Evolutionary conservation across 2,329 filamentous ascomycete species (phyloP).

Genomic region (Botrytis pseudocinerea): DNA sequence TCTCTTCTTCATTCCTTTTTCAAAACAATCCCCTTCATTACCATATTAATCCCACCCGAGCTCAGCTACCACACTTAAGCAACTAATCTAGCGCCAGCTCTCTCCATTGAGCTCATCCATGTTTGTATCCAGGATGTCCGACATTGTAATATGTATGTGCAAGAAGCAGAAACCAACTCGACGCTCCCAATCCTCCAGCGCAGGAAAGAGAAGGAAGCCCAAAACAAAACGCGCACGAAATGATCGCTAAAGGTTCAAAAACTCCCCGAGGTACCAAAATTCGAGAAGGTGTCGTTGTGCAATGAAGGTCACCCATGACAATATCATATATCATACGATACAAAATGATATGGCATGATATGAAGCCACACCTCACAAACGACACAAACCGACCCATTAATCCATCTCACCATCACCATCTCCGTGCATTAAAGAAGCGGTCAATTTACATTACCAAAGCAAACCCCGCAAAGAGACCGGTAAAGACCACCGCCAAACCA

Average conservation of each 20-base stretch:
- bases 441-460: conserved; percentile 50
- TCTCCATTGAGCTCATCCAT: conserved; percentile 2
- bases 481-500: conserved; percentile 54
- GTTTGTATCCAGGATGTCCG: neutral
- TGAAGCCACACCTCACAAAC: neutral
- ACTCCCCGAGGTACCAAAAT: conserved; percentile 27
- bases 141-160: conserved; percentile 8
- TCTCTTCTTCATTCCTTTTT: neutral
- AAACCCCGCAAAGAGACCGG: conserved; percentile 59
- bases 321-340: neutral
- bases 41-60: neutral
- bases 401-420: neutral
- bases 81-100: neutral
- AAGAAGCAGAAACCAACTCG: conserved; percentile 1
- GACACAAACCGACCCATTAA: neutral
- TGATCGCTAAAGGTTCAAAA: conserved; percentile 26
- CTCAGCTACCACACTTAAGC: neutral
- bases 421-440: neutral
- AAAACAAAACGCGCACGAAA: conserved; percentile 3
- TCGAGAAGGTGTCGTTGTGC: conserved; percentile 25
- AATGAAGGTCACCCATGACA: conserved; percentile 22
- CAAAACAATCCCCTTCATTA: conserved; percentile 6
- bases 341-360: neutral
- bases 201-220: neutral
- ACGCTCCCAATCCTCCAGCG: neutral